Evolutionary conservation across 148 eudicot species (phyloP).

Genomic region (Nyssa sinensis): DNA sequence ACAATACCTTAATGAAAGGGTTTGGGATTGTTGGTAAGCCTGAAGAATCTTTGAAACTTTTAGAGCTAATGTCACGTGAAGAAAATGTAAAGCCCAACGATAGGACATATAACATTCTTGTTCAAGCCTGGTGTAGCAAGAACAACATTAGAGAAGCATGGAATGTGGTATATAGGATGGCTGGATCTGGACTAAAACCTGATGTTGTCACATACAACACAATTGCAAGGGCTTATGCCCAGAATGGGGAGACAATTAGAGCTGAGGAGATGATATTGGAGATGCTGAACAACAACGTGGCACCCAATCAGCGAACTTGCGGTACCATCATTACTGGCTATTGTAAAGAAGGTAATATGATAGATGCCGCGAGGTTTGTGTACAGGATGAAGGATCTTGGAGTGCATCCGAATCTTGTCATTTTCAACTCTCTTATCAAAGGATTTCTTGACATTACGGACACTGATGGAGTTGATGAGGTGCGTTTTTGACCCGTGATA

Average conservation of each 20-base stretch:
- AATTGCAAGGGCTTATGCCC: constrained; percentile 67
- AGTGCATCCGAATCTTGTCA: constrained; percentile 66
- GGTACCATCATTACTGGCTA: constrained; percentile 80
- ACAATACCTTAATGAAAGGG: constrained; percentile 83
- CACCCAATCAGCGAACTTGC: constrained; percentile 84
- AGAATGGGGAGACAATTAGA: constrained; percentile 60
- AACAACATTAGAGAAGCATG: constrained; percentile 67
- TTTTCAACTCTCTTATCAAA: constrained; percentile 82
- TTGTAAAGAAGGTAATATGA: constrained; percentile 77
- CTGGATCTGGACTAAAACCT: constrained; percentile 69
- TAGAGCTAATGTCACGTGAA: constrained; percentile 59
- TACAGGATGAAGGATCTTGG: constrained; percentile 77
- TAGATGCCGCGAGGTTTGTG: constrained; percentile 74
- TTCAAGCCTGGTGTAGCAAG: constrained; percentile 80
- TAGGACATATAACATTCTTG: constrained; percentile 74
- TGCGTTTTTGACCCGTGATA: constrained; percentile 16
- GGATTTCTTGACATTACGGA: constrained; percentile 73
- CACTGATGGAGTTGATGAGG: constrained; percentile 89
- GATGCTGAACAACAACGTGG: constrained; percentile 61
- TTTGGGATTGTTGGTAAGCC: constrained; percentile 87
- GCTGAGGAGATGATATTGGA: constrained; percentile 76
- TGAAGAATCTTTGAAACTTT: constrained; percentile 63
- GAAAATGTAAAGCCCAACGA: constrained; percentile 77
- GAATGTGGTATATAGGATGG: constrained; percentile 75
- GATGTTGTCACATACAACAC: constrained; percentile 88